A percentile compares a stretch with the other conserved stretches of the same genome.
phyloP scores from a whole-genome alignment of 768 basidiomycete species.

The Pisolithus microcarpus region DNA sequence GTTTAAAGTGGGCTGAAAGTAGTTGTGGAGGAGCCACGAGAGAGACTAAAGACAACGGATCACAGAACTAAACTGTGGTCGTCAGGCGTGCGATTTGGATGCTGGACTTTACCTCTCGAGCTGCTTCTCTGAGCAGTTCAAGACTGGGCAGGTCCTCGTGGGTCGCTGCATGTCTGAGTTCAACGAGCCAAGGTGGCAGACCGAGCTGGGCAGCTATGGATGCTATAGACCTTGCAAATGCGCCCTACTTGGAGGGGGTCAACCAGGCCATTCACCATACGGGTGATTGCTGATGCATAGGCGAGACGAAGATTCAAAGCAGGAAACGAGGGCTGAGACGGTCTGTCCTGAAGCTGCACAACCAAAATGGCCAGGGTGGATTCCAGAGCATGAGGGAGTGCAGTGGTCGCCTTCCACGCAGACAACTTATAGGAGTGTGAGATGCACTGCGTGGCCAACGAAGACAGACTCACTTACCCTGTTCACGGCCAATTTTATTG shows the following conservation, averaged over 20 bases:
- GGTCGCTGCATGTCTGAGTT: conserved; percentile 89
- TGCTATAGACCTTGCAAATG: conserved; percentile 85
- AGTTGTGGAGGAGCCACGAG: conserved; percentile 76
- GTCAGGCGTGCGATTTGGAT: conserved; percentile 12
- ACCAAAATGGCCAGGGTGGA: conserved; percentile 58
- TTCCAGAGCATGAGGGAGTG: conserved; percentile 78
- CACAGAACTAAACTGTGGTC: background rate
- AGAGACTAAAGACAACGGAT: conserved; percentile 47
- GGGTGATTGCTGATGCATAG: conserved; percentile 74
- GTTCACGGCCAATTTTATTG: conserved; percentile 53
- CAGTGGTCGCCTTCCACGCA: conserved; percentile 69
- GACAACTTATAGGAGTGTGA: conserved; percentile 44
- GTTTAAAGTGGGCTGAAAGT: conserved; percentile 73
- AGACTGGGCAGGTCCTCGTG: conserved; percentile 92
- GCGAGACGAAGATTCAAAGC: conserved; percentile 59
- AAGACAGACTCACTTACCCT: conserved; percentile 40
- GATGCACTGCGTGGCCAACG: background rate
- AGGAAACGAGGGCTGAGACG: conserved; percentile 21
- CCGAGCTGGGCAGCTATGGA: conserved; percentile 82
- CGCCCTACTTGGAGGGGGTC: conserved; percentile 87
- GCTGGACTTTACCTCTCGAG: conserved; percentile 48
- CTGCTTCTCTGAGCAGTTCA: conserved; percentile 68
- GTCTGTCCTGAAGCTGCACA: conserved; percentile 50
- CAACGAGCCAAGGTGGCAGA: conserved; percentile 83
- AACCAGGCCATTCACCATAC: conserved; percentile 91